phyloP scores from a whole-genome alignment of 495 filamentous ascomycete species.

The Aspergillus nidulans region DNA sequence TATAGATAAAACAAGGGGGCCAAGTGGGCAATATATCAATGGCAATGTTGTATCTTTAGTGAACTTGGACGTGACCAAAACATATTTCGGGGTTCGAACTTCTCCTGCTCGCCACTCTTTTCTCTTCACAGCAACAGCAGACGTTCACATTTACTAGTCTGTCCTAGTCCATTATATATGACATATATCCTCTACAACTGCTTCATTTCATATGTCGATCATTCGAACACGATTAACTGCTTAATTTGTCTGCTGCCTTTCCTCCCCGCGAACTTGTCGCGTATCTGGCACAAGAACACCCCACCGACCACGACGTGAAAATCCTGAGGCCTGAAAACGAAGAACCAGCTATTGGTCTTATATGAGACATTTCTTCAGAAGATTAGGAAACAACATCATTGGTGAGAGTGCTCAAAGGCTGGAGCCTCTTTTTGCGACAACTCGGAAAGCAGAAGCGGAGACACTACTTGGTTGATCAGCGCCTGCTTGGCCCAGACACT shows the following conservation, averaged over 20 bases:
- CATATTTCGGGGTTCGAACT: too few relatives aligned
- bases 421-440: constrained; percentile 27
- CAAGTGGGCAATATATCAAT: too few relatives aligned
- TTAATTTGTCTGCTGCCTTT: constrained; percentile 3
- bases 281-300: constrained; percentile 21
- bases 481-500: constrained; percentile 25
- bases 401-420: constrained; percentile 6
- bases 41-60: too few relatives aligned
- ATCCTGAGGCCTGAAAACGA: neutral
- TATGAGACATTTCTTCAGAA: neutral
- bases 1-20: too few relatives aligned
- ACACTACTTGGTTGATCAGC: constrained; percentile 37
- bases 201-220: too few relatives aligned
- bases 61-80: too few relatives aligned
- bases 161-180: too few relatives aligned
- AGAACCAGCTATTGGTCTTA: neutral
- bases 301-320: neutral
- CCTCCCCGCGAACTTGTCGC: constrained; percentile 23
- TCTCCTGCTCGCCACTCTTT: too few relatives aligned
- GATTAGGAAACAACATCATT: constrained; percentile 7
- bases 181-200: too few relatives aligned
- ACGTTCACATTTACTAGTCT: too few relatives aligned
- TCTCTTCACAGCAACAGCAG: too few relatives aligned
- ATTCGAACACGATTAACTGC: neutral
- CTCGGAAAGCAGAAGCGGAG: constrained; percentile 23